Evolutionary conservation across 2,329 filamentous ascomycete genomes (phyloP).

Genomic region (Graphilbum ipis-grandicollis): DNA sequence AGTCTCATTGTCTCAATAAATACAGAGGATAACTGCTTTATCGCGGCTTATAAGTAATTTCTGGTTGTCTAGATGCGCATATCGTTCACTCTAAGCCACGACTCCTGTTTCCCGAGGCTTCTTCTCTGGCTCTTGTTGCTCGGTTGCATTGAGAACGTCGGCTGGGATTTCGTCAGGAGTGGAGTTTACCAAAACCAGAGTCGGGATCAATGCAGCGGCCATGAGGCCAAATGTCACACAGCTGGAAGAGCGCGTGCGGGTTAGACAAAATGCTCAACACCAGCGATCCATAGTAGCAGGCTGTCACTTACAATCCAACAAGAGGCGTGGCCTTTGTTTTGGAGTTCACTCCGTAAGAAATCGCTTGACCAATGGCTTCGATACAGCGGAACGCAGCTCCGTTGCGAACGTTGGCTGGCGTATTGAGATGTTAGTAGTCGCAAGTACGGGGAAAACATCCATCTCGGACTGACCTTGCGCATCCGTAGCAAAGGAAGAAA

Average conservation of each 20-base stretch:
- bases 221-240: conserved; percentile 1
- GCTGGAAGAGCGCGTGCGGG: too few species aligned
- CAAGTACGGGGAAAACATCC: not conserved
- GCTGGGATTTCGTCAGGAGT: conserved; percentile 1
- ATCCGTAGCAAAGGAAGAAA: conserved; percentile 23
- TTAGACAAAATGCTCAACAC: too few species aligned
- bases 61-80: too few species aligned
- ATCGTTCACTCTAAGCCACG: too few species aligned
- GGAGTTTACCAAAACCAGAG: conserved; percentile 1
- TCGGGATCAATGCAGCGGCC: not conserved
- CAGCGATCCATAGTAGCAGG: too few species aligned
- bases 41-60: too few species aligned
- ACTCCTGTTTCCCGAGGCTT: too few species aligned
- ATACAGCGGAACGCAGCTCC: conserved; percentile 2
- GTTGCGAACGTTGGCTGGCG: conserved; percentile 2
- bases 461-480: conserved; percentile 14
- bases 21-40: too few species aligned
- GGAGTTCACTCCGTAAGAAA: conserved; percentile 3
- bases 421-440: not conserved
- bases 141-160: not conserved
- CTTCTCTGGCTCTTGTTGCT: too few species aligned
- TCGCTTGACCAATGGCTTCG: conserved; percentile 2
- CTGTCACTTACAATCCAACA: conserved; percentile 1
- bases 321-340: not conserved
- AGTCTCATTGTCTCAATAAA: too few species aligned